A percentile compares a stretch with the other conserved stretches of the same genome.
Evolutionary conservation across 306 rosid species (phyloP).

Genomic region (Lagenaria siceraria): DNA sequence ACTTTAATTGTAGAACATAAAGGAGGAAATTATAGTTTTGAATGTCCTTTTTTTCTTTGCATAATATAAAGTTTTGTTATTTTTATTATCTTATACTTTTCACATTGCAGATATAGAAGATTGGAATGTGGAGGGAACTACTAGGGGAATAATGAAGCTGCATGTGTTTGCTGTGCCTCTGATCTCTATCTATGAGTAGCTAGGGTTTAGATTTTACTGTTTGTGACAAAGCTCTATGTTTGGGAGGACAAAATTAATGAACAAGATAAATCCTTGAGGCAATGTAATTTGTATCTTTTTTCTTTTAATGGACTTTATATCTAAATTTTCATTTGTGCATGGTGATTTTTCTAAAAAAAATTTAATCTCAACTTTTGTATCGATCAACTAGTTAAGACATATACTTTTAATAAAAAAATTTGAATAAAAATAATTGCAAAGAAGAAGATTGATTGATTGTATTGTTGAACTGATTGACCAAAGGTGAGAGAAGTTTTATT

Average conservation of each 20-base stretch:
- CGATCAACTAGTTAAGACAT: too few relatives aligned
- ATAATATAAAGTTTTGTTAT: background rate
- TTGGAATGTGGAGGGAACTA: background rate
- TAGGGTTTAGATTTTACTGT: background rate
- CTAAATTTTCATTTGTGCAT: background rate
- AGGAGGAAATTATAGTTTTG: too few relatives aligned
- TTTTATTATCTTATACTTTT: background rate
- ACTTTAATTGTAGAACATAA: too few relatives aligned
- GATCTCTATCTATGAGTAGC: background rate
- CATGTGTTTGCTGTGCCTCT: slow-evolving; percentile 2
- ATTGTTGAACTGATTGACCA: too few relatives aligned
- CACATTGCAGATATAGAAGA: background rate
- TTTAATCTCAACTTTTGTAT: too few relatives aligned
- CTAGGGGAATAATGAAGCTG: background rate
- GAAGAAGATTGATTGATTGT: too few relatives aligned
- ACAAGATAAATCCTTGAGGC: background rate
- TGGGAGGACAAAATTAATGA: background rate
- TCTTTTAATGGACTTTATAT: background rate
- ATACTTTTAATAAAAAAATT: too few relatives aligned
- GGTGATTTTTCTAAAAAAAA: too few relatives aligned
- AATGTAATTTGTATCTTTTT: background rate
- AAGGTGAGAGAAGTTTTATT: too few relatives aligned
- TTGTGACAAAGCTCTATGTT: background rate
- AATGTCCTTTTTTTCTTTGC: background rate
- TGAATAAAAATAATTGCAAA: too few relatives aligned